Conservation (phyloP, 2,329 filamentous ascomycete species). For the Exophiala calicioides region DNA sequence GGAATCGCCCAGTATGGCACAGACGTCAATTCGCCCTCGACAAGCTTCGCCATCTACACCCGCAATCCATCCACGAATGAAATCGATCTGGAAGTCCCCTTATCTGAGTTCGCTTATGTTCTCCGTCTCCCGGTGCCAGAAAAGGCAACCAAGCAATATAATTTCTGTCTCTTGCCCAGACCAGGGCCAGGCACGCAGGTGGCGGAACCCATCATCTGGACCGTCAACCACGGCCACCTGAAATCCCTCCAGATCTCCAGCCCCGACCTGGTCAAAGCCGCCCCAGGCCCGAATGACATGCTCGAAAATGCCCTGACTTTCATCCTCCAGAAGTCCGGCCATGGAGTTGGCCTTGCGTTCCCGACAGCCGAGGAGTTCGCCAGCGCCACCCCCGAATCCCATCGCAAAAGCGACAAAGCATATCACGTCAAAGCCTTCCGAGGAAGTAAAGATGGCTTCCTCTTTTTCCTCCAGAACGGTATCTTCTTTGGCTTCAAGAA, state of each 20-base stretch:
- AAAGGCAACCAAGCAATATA: constrained; percentile 63
- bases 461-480: constrained; percentile 63
- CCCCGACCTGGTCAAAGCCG: constrained; percentile 15
- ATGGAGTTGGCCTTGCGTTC: constrained; percentile 53
- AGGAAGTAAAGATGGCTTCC: constrained; percentile 66
- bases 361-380: constrained; percentile 60
- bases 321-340: constrained; percentile 43
- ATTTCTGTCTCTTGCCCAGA: constrained; percentile 61
- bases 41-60: constrained; percentile 47
- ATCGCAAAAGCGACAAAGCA: constrained; percentile 63
- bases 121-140: constrained; percentile 65
- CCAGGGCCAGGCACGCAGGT: constrained; percentile 53
- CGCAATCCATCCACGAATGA: constrained; percentile 52
- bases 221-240: constrained; percentile 55
- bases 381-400: constrained; percentile 60
- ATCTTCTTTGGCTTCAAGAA: constrained; percentile 68
- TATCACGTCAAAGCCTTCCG: constrained; percentile 65
- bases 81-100: constrained; percentile 54
- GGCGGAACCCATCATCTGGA: constrained; percentile 62
- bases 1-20: constrained; percentile 51
- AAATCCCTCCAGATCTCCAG: constrained; percentile 40
- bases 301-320: constrained; percentile 54
- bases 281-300: constrained; percentile 45
- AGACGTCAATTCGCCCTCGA: constrained; percentile 8
- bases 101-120: constrained; percentile 50